Conservation (phyloP, 768 basidiomycete genomes). For the Leucosporidium yakuticum region DNA sequence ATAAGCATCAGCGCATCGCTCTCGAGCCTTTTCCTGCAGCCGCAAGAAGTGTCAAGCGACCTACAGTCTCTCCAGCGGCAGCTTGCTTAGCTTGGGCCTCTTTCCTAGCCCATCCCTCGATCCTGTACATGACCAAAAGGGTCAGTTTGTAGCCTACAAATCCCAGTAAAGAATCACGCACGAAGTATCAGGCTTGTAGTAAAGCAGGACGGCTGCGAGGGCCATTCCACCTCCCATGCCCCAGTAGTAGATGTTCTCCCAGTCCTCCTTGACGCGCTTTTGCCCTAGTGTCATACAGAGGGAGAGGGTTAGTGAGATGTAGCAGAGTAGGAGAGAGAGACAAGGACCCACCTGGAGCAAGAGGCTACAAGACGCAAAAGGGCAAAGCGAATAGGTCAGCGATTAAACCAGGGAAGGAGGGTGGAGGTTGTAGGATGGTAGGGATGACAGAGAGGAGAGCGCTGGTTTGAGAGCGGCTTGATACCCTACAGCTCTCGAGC, state of each 20-base stretch:
- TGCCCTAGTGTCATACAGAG: constrained; percentile 20
- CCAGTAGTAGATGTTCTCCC: constrained; percentile 46
- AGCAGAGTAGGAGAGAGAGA: too few species aligned
- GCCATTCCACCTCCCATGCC: constrained; percentile 45
- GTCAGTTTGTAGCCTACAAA: neutral
- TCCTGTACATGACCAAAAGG: neutral
- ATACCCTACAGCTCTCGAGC: too few species aligned
- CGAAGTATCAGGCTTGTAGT: constrained; percentile 47
- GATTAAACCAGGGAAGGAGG: too few species aligned
- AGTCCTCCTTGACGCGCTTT: constrained; percentile 44
- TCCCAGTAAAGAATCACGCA: constrained; percentile 24
- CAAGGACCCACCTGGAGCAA: neutral
- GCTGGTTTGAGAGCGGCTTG: too few species aligned
- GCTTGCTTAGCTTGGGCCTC: constrained; percentile 27
- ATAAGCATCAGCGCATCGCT: neutral
- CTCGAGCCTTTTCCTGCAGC: neutral
- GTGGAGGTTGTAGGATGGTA: too few species aligned
- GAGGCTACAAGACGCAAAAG: neutral
- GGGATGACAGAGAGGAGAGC: too few species aligned
- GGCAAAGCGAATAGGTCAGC: too few species aligned
- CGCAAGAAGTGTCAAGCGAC: neutral
- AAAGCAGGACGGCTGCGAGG: constrained; percentile 41
- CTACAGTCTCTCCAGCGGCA: constrained; percentile 17
- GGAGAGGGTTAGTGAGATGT: neutral
- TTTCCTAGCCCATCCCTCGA: constrained; percentile 32